A percentile compares a stretch with the other conserved stretches of the same genome.
These are phyloP conservation scores for Sordaria brevicollis DNA, from an alignment of 495 filamentous ascomycete species.

Conservation along the genomic window DNA sequence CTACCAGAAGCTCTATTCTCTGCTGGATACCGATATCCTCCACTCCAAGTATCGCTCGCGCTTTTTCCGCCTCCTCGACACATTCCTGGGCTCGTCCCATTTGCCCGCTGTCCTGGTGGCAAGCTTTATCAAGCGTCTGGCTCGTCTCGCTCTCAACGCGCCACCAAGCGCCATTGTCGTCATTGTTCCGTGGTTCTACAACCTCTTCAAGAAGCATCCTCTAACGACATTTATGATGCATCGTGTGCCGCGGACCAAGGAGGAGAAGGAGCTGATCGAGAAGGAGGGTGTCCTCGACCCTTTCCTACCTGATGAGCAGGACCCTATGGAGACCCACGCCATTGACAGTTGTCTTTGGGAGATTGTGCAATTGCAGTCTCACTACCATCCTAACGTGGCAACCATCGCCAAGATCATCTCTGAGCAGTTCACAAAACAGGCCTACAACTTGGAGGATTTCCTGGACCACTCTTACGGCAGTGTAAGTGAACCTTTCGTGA, in stretches of 20 bases:
- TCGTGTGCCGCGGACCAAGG: conserved; percentile 51
- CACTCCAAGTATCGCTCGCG: conserved; percentile 89
- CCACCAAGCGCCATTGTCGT: conserved; percentile 81
- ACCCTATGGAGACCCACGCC: conserved; percentile 77
- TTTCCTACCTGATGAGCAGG: conserved; percentile 60
- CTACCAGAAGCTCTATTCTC: conserved; percentile 85
- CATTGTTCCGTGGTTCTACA: conserved; percentile 89
- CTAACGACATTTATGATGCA: conserved; percentile 94
- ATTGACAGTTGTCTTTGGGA: conserved; percentile 96
- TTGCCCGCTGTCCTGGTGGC: conserved; percentile 83
- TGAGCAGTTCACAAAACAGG: conserved; percentile 94
- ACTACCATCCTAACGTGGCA: conserved; percentile 96
- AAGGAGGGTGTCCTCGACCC: conserved; percentile 66
- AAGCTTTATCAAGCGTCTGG: conserved; percentile 87
- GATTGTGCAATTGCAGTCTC: conserved; percentile 74
- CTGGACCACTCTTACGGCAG: conserved; percentile 87
- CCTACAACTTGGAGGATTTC: conserved; percentile 91
- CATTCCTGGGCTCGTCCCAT: conserved; percentile 86
- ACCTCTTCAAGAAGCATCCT: conserved; percentile 83
- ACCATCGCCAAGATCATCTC: conserved; percentile 88
- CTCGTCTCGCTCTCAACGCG: conserved; percentile 70
- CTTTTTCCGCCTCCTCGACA: conserved; percentile 88
- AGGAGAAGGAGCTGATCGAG: conserved; percentile 46
- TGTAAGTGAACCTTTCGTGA: conserved; percentile 38
- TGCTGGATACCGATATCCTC: conserved; percentile 73